Conservation (phyloP, 805 yeast genomes). For the Ogataea zsoltii region DNA sequence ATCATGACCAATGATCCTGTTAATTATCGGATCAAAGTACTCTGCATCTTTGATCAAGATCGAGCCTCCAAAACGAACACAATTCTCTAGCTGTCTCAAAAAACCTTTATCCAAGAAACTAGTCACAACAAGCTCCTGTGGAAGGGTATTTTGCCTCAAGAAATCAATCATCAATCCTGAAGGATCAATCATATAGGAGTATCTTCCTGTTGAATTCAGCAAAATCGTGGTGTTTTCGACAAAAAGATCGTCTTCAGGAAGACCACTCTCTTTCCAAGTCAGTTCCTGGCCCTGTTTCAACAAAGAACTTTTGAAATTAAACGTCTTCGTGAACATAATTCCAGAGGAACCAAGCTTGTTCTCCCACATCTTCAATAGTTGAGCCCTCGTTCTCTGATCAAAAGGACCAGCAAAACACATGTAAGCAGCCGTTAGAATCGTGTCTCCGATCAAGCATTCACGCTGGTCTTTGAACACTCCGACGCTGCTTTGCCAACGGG, state of each 20-base stretch:
- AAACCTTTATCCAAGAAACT: slow-evolving; percentile 74
- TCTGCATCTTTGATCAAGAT: slow-evolving; percentile 81
- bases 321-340: slow-evolving; percentile 41
- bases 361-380: slow-evolving; percentile 24
- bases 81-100: slow-evolving; percentile 70
- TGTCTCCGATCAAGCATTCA: slow-evolving; percentile 58
- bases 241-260: slow-evolving; percentile 59
- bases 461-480: slow-evolving; percentile 48
- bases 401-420: slow-evolving; percentile 57
- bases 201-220: slow-evolving; percentile 26
- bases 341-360: slow-evolving; percentile 34
- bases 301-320: slow-evolving; percentile 39
- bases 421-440: slow-evolving; percentile 63
- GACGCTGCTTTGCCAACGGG: slow-evolving; percentile 72
- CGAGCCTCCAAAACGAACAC: slow-evolving; percentile 79
- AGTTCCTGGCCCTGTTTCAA: slow-evolving; percentile 41
- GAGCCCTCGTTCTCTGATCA: slow-evolving; percentile 39
- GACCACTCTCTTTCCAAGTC: slow-evolving; percentile 53
- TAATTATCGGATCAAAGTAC: slow-evolving; percentile 70
- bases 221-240: slow-evolving; percentile 65
- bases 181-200: slow-evolving; percentile 77
- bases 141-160: slow-evolving; percentile 34
- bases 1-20: slow-evolving; percentile 62
- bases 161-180: slow-evolving; percentile 46
- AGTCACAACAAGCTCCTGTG: slow-evolving; percentile 49